Evolutionary conservation across 176 grass and related monocot species (phyloP), one percentile per base, ranked within the genome.

Genomic region (Aechmea fasciata): DNA sequence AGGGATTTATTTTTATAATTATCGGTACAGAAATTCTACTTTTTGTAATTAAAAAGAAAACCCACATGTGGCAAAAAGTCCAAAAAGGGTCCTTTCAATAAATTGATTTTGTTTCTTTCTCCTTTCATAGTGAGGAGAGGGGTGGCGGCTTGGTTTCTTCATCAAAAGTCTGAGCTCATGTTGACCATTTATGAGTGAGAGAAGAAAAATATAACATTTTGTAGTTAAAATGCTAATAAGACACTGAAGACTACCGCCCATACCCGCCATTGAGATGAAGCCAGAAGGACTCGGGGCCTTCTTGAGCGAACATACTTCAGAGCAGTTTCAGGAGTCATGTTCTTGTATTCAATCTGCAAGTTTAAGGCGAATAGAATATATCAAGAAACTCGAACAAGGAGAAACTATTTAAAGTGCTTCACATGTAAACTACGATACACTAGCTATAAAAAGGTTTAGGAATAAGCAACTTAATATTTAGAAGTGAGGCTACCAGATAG

Each of bases 261-360:
- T 83, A 94, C 95, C 81, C 84, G 80, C 90, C 95, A 91, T 50
- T 99, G 95, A 11, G 87, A 81, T 14, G 87, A 85, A 64, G 95
- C 90, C 61, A 99, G 75, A 73, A 94, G 82, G 11, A 99, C 95
- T 49, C 90, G 83, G 63, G 87, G 95, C 75, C 95, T 90, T 77
- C 86, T 88, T 48, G 90, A 90, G 49, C 85, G 77, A 20, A 99
- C 87, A 62, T 94, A 85, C 52, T 94, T 77, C 68, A 99, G 86
- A 82, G 95, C 87, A 70, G 74, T 82, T 82, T 90, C 67, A 49
- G 95, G 82, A n/a, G 84, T 86, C 90, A 99, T 91, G 71, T 61
- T 70, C 72, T 84, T 84, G 82, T 94, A 85, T 64, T 88, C 80
- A 68, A 99, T 84, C 95, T 99, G 75, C 24, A 81, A 82, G 20